phyloP scores from a whole-genome alignment of 1,284 basidiomycete species.

The Apiotrichum gamsii region DNA sequence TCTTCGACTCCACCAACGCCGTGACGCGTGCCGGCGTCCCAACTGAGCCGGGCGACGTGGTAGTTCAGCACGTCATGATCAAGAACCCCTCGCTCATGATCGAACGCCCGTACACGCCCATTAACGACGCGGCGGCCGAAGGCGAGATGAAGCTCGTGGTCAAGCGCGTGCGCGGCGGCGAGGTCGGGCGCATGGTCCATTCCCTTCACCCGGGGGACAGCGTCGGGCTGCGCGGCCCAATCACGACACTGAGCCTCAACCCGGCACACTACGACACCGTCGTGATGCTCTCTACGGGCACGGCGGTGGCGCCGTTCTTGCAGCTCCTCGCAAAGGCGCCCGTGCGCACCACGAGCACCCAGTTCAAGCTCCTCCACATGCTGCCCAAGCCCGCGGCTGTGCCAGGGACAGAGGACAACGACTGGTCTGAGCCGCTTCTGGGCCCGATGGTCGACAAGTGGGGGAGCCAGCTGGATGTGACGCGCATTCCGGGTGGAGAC shows the following conservation, averaged over 20 bases:
- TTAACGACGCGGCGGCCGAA: constrained; percentile 37
- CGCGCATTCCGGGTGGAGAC: constrained; percentile 10
- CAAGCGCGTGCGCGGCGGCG: constrained; percentile 43
- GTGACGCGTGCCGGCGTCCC: constrained; percentile 12
- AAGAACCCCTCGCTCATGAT: constrained; percentile 44
- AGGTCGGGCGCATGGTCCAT: constrained; percentile 43
- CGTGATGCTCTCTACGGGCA: constrained; percentile 46
- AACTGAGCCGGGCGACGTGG: constrained; percentile 17
- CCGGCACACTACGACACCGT: constrained; percentile 34
- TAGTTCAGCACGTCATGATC: constrained; percentile 44
- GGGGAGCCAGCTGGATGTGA: constrained; percentile 13
- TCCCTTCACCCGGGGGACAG: constrained; percentile 27
- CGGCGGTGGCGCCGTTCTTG: constrained; percentile 45
- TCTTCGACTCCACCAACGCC: constrained; percentile 7
- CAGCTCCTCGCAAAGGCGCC: constrained; percentile 40
- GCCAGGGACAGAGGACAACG: no score
- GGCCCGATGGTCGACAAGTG: constrained; percentile 21
- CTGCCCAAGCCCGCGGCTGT: constrained; percentile 10
- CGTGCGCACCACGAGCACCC: not conserved
- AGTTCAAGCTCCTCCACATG: constrained; percentile 29
- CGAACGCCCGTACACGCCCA: constrained; percentile 44
- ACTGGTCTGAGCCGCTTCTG: constrained; percentile 17
- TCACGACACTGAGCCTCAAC: constrained; percentile 35
- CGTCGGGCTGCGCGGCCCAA: constrained; percentile 42
- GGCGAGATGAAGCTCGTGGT: constrained; percentile 37